Evolutionary conservation across 108 stramenopile genomes (phyloP), one percentile per base, ranked within the genome.

Genomic region (Epithemia pelagica): DNA sequence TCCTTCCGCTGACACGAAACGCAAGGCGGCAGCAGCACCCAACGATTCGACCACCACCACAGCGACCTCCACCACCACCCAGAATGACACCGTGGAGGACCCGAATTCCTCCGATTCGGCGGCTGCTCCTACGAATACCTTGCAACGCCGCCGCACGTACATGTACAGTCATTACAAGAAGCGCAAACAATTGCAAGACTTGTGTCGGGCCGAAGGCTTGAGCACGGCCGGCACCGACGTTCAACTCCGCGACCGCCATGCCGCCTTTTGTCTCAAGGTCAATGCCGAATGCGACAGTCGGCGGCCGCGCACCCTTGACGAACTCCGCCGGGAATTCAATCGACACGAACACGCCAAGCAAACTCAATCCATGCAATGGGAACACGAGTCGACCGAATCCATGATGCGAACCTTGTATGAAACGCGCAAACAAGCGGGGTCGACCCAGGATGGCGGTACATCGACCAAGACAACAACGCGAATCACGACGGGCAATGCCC

Each of bases 281-380:
- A 88, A 88, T 65, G 73, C 87, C 0, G 82, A 88, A 61, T 74
- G 71, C 51, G 80, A 85, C 61, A 69, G 79, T 0, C 65, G 67
- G 3, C 68, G 74, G 31, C 87, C 84, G 0, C 27, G 76, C 27
- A 72, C 73, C 19, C 75, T 63, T n/a, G 52, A 22, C 15, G 73
- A 83, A 58, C 58, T 88, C 10, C 21, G 72, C n/a, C 61, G 58
- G 0, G 75, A 73, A n/a, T 54, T 88, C 15, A 60, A 64, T 25
- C 54, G 61, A 20, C 71, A 72, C 22, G 82, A 85, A 65, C 37
- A 66, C 22, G 56, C 56, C 18, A 7, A n/a, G 7, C 37, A 46
- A 46, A 15, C 10, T 46, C 15, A 5, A 15, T 46, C 37, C 5
- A 46, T 46, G 37, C n/a, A n/a, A n/a, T n/a, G n/a, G n/a, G n/a